Percentiles rank a stretch among this genome's conserved stretches.
phyloP scores from a whole-genome alignment of 2,329 filamentous ascomycete genomes.

The Penicillium brasilianum region DNA sequence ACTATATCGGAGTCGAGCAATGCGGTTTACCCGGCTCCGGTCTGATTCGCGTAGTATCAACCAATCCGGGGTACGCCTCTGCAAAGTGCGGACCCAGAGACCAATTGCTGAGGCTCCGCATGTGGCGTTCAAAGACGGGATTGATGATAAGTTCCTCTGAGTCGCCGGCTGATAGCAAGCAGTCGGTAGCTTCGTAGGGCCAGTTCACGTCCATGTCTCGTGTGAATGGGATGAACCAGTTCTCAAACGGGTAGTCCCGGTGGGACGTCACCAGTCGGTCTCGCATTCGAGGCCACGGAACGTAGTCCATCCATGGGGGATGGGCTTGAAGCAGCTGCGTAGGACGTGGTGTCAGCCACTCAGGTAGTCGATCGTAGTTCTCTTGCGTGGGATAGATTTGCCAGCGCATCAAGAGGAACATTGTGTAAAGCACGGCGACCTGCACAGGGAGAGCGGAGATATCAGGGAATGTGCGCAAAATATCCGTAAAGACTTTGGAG shows the following conservation, averaged over 20 bases:
- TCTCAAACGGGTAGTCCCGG: constrained; percentile 69
- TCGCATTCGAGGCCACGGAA: constrained; percentile 80
- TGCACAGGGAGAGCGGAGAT: constrained; percentile 79
- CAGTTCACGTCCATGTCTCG: constrained; percentile 78
- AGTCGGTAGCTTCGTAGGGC: constrained; percentile 77
- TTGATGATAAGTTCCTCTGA: constrained; percentile 76
- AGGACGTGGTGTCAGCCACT: constrained; percentile 70
- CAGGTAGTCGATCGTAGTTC: constrained; percentile 77
- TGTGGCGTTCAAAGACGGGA: constrained; percentile 81
- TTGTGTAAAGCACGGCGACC: constrained; percentile 79
- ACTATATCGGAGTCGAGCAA: not conserved
- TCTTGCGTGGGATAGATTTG: constrained; percentile 77
- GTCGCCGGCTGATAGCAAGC: constrained; percentile 61
- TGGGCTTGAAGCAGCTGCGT: constrained; percentile 71
- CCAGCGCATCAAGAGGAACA: constrained; percentile 89
- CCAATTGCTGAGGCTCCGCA: constrained; percentile 80
- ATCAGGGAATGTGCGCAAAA: constrained; percentile 81
- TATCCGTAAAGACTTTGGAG: constrained; percentile 84
- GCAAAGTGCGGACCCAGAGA: constrained; percentile 73
- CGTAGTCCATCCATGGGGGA: constrained; percentile 80
- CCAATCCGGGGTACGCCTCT: constrained; percentile 65
- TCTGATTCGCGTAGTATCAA: constrained; percentile 47
- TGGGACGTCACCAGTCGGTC: constrained; percentile 65
- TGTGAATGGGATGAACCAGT: constrained; percentile 84
- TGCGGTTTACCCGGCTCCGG: constrained; percentile 13